These are phyloP conservation scores for Tephrocybe sp. DNA, from an alignment of 768 basidiomycete genomes.

Conservation along the genomic window DNA sequence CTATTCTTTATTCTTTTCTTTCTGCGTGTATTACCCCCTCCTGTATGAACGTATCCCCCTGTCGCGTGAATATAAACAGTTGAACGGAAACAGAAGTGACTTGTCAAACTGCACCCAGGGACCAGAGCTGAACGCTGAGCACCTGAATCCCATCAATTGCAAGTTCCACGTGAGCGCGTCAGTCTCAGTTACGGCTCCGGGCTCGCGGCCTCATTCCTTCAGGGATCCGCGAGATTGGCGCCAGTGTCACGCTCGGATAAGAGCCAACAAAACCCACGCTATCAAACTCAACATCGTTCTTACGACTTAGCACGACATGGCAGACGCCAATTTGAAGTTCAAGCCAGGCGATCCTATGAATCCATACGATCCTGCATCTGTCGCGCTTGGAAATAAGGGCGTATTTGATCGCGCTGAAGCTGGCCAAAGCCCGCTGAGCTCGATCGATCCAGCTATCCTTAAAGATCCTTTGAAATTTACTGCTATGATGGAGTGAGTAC, in stretches of 20 bases:
- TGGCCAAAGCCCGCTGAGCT: not conserved
- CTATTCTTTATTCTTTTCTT: too few relatives aligned
- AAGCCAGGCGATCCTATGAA: slow-evolving; percentile 8
- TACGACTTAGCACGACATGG: too few relatives aligned
- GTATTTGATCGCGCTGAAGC: not conserved
- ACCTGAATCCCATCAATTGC: too few relatives aligned
- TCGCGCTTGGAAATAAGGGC: not conserved
- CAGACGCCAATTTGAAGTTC: not conserved
- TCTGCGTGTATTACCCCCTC: not conserved
- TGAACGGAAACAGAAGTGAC: not conserved
- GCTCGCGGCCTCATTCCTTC: too few relatives aligned
- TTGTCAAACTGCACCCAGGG: too few relatives aligned
- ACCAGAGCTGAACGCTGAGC: too few relatives aligned
- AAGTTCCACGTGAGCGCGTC: too few relatives aligned
- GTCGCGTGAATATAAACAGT: not conserved
- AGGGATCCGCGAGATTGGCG: too few relatives aligned
- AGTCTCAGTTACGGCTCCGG: too few relatives aligned
- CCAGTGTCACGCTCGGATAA: too few relatives aligned
- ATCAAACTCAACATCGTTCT: too few relatives aligned
- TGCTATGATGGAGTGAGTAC: not conserved
- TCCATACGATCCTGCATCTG: slow-evolving; percentile 9
- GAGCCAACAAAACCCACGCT: too few relatives aligned
- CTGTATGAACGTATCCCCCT: not conserved
- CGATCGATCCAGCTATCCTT: not conserved
- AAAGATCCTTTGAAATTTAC: not conserved